Evolutionary conservation across 192 early-diverging fungal genomes (phyloP).

Genomic region (Backusella luteola): DNA sequence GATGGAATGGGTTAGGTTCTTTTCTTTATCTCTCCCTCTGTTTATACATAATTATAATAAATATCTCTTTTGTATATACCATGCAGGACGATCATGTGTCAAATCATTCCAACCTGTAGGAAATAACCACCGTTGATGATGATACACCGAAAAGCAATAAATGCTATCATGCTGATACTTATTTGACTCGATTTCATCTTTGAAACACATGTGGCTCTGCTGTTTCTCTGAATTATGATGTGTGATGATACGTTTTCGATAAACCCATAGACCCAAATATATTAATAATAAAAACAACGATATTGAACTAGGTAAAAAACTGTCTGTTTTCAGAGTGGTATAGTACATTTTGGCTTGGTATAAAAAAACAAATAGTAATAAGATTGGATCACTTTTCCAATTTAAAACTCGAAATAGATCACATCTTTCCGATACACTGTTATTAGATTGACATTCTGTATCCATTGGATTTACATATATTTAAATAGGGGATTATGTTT

Average conservation of each 20-base stretch:
- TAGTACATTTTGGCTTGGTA: not conserved
- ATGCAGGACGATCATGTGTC: slow-evolving; percentile 8
- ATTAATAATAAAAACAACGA: not conserved
- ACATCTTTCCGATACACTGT: not conserved
- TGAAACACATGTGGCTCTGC: not conserved
- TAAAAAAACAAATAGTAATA: not conserved
- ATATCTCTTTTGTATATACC: not conserved
- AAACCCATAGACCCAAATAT: not conserved
- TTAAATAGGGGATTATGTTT: not conserved
- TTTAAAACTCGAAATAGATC: not conserved
- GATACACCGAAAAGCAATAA: not conserved
- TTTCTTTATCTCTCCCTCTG: not conserved
- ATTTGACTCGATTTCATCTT: not conserved
- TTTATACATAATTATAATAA: too few species aligned
- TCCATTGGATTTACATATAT: not conserved
- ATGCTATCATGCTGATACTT: not conserved
- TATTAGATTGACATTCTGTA: not conserved
- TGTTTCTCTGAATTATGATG: not conserved
- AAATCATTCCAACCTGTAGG: slow-evolving; percentile 7
- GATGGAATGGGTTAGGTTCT: not conserved
- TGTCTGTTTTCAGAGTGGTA: not conserved
- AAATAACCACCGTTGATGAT: not conserved
- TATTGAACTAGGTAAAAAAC: not conserved
- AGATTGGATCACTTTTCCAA: not conserved
- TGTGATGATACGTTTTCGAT: not conserved